Base-by-base conservation (phyloP, 129 eudicot genomes). In the Helianthus annuus region DNA sequence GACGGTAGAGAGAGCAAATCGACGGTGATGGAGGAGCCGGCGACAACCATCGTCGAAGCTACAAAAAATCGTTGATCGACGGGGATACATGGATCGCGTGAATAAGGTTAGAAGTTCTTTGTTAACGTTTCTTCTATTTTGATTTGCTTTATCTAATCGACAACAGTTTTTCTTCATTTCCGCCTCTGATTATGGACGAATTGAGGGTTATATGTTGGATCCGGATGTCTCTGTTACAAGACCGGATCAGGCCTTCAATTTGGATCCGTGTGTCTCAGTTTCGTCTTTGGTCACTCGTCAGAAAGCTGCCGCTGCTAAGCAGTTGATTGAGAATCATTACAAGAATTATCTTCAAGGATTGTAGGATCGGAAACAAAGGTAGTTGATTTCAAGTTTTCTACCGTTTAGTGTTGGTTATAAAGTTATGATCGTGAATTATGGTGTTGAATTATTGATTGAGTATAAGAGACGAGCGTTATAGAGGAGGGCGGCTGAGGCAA, bases 341-440 rank as follows among this genome's bases (percentile, higher is more conserved):
- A 91, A 91, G 79, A 91, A 91, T 56, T 82, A 91, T 77, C 71
- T 88, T 10, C 95, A 91, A 73, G 96, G 97, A 13, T 76, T 91
- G 71, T 92, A 91, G 59, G 97, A 91, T 91, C 96, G 97, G 16
- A 83, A 76, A 66, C 96, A 91, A 57, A 84, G 97, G 97, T 91
- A 29, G 3, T 27, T 40, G 0, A 44, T 57, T 13, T 82, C 38
- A 44, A 5, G 4, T 55, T 1, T 24, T 75, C 0, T 56, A 14
- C n/a, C 29, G 9, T 53, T 70, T 74, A 32, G 4, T 72, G 51
- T 10, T 53, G 16, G 63, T 24, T 69, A 27, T 58, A 66, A 56
- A 66, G 6, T 11, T 15, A 45, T 65, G 59, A 42, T 14, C 11
- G 13, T 42, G 29, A 59, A 7, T 64, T 19, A 58, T 74, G 54